Evolutionary conservation across 129 eudicot species (phyloP), one percentile per base, ranked within the genome.

Genomic region (Tagetes erecta): DNA sequence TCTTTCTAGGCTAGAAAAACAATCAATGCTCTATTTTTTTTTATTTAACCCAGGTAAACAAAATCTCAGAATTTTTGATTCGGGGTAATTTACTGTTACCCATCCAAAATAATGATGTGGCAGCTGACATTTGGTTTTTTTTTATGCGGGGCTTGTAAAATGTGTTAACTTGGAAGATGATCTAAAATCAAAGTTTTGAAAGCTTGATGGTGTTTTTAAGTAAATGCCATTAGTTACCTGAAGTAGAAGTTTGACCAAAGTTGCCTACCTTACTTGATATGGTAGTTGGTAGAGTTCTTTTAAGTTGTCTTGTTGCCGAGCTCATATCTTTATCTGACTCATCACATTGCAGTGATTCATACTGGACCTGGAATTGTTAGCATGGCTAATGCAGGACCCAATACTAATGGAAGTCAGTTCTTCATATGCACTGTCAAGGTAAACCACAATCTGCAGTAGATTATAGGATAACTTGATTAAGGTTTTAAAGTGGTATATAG

Each of bases 301-400:
- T 4, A 35, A 51, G n/a, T 50, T 34, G 42, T 47, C 20, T 71
- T 55, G 35, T 56, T 55, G 39, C 3, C 5, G 14, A 41, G 11
- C 68, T 12, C 45, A 2, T 36, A 38, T 20, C 44, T 14, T 33
- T 8, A 49, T 40, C 36, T 49, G 53, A 73, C 45, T 11, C 65
- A 62, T 53, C 45, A 6, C 64, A 46, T 37, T 84, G 85, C 88
- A 94, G 99, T 91, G 68, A 45, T 44, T 64, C 97, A 94, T 73
- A 67, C 85, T 72, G 99, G 97, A 83, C 97, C 97, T 49, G 97
- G 97, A 86, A 81, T 85, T 68, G 82, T 94, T 77, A 94, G 99
- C 91, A 94, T 94, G 97, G 97, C 97, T 67, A 94, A 94, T 78
- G 99, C 96, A 38, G 98, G 97, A 13, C 96, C 98, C 82, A 84